Evolutionary conservation across 2,329 filamentous ascomycete genomes (phyloP), one percentile per base, ranked within the genome.

Genomic region (Zasmidium citrigriseum): DNA sequence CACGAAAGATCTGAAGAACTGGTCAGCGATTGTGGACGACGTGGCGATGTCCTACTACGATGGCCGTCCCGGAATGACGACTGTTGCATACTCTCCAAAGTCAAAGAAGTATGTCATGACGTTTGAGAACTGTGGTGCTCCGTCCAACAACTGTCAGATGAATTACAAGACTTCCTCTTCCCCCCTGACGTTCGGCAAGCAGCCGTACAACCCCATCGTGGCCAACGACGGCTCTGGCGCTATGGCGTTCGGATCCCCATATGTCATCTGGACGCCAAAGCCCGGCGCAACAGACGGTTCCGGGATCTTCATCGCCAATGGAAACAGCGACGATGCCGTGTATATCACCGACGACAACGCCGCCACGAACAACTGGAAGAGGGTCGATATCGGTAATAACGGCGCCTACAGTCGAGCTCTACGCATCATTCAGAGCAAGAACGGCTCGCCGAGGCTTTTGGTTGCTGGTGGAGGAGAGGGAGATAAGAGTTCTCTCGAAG

Each of bases 11-110:
- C 77, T 89, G 22, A 73, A 77, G 60, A 82, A 71, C 16, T 90
- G 88, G 88, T 78, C 79, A n/a, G 68, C 78, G 0, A 75, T 82
- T 3, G 80, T 88, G 51, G 78, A 87, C 59, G 86, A 90, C 66
- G 86, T 87, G 45, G 76, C 82, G 22, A 87, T 87, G 64, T 73
- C 80, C 20, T 78, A 77, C 55, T 87, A 88, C 72, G 82, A 80
- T 1, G 83, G 80, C 58, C 83, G 87, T 1, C 87, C 87, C 0
- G 87, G 87, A 49, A 89, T 90, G 87, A 82, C 87, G 1, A 83
- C 81, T 0, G 77, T 89, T 11, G 45, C 53, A 18, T 52, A 52
- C 14, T 44, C 12, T 20, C 12, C 12, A 10, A 20, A 10, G 20
- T 82, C 50, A 64, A 82, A 80, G 58, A 75, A 84, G 67, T 89